A percentile compares a stretch with the other conserved stretches of the same genome.
Evolutionary conservation across 371 early-diverging fungal species (phyloP).

Genomic region (Funneliformis caledonium): DNA sequence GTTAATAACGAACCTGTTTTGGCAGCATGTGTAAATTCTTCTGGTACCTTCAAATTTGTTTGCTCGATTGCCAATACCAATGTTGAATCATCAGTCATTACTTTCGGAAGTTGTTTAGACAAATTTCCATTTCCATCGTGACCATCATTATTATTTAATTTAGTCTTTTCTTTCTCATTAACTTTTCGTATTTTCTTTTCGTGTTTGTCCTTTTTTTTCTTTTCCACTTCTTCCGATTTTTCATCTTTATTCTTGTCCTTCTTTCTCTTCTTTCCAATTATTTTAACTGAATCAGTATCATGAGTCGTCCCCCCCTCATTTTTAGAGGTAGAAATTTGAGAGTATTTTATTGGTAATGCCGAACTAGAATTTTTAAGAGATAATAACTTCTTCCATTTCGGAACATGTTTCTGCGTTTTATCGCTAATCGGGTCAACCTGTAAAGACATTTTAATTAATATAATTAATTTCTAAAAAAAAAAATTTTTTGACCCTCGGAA

Average conservation of each 20-base stretch:
- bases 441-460: too few species aligned
- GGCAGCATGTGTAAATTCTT: background rate
- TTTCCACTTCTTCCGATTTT: background rate
- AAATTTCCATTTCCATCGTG: too few species aligned
- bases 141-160: too few species aligned
- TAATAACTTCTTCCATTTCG: conserved; percentile 5
- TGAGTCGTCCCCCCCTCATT: background rate
- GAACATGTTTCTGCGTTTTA: background rate
- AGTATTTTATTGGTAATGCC: too few species aligned
- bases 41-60: background rate
- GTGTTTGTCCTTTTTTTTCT: background rate
- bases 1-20: background rate
- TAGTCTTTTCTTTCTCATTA: too few species aligned
- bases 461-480: too few species aligned
- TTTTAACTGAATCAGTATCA: too few species aligned
- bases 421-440: background rate
- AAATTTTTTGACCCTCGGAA: background rate
- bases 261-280: too few species aligned
- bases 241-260: background rate
- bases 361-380: background rate
- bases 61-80: background rate
- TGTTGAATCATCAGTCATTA: too few species aligned
- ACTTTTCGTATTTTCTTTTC: too few species aligned
- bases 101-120: too few species aligned
- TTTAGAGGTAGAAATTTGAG: too few species aligned